phyloP scores from a whole-genome alignment of 139 green algal genomes.

The Edaphochlamys debaryana region DNA sequence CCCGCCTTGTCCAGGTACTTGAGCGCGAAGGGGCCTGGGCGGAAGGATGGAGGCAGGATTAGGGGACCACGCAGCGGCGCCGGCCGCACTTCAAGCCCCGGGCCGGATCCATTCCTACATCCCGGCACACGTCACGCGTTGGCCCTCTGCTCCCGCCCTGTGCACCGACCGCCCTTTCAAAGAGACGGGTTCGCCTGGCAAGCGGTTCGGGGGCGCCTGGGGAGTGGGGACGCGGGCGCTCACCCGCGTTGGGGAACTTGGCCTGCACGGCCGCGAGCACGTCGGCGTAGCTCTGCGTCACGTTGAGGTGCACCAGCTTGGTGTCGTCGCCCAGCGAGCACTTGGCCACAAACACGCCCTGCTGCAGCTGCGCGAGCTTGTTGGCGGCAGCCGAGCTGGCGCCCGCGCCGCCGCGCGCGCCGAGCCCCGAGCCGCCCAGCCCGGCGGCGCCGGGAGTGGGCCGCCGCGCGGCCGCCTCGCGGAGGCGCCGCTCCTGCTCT shows the following conservation, averaged over 20 bases:
- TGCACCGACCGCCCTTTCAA: no score
- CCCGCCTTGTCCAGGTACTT: conserved; percentile 79
- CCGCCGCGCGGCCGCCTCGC: conserved; percentile 58
- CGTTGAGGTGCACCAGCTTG: conserved; percentile 71
- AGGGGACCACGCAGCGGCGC: not conserved
- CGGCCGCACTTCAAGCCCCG: no score
- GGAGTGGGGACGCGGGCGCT: no score
- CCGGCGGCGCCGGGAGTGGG: conserved; percentile 17
- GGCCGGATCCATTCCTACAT: no score
- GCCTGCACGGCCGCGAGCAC: conserved; percentile 70
- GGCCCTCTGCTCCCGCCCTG: no score
- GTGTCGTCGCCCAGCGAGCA: conserved; percentile 77
- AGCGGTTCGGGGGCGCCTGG: no score
- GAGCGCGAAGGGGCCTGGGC: conserved; percentile 57
- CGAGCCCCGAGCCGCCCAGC: not conserved
- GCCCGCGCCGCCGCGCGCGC: conserved; percentile 30
- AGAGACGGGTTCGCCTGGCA: no score
- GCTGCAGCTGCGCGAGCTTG: conserved; percentile 26
- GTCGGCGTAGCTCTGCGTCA: conserved; percentile 74
- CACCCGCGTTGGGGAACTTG: conserved; percentile 78
- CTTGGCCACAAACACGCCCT: conserved; percentile 65
- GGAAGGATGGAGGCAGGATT: not conserved
- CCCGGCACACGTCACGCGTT: no score
- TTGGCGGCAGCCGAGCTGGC: conserved; percentile 15
- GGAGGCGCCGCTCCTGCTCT: conserved; percentile 77